Conservation (phyloP, 345 rosid species). For the Arabidopsis suecica region DNA sequence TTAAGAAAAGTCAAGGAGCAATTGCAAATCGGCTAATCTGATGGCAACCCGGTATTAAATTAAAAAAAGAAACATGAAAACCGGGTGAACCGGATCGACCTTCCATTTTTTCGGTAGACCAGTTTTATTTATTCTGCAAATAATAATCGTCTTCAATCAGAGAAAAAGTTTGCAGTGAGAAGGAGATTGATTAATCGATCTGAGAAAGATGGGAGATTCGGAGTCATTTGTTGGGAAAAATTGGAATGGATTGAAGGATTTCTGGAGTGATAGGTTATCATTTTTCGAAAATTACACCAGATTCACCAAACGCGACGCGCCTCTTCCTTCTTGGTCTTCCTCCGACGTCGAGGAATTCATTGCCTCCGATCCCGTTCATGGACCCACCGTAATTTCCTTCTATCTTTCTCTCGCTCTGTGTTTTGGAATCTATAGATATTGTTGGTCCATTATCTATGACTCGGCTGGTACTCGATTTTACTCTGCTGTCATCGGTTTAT, state of each 20-base stretch:
- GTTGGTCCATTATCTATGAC: too few species aligned
- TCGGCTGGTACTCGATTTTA: too few species aligned
- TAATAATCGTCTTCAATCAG: too few species aligned
- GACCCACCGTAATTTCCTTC: slow-evolving; percentile 61
- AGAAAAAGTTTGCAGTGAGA: background rate
- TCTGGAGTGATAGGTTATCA: slow-evolving; percentile 67
- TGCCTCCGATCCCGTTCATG: slow-evolving; percentile 83
- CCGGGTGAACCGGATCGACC: background rate
- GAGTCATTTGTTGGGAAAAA: slow-evolving; percentile 55
- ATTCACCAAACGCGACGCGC: slow-evolving; percentile 59
- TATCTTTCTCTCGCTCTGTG: background rate
- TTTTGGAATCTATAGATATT: too few species aligned
- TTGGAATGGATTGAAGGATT: slow-evolving; percentile 66
- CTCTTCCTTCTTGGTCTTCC: slow-evolving; percentile 82
- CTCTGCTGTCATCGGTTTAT: too few species aligned
- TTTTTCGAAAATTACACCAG: slow-evolving; percentile 63
- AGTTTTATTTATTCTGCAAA: too few species aligned
- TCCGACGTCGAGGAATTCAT: slow-evolving; percentile 84
- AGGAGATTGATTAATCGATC: background rate
- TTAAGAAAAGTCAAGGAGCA: background rate
- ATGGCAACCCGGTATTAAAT: background rate
- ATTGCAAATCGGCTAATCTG: background rate
- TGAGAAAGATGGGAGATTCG: slow-evolving; percentile 55
- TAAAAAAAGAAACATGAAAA: background rate
- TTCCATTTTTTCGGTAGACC: too few species aligned